Base-by-base conservation (phyloP, 805 yeast genomes). In the Suhomyces sp. region DNA sequence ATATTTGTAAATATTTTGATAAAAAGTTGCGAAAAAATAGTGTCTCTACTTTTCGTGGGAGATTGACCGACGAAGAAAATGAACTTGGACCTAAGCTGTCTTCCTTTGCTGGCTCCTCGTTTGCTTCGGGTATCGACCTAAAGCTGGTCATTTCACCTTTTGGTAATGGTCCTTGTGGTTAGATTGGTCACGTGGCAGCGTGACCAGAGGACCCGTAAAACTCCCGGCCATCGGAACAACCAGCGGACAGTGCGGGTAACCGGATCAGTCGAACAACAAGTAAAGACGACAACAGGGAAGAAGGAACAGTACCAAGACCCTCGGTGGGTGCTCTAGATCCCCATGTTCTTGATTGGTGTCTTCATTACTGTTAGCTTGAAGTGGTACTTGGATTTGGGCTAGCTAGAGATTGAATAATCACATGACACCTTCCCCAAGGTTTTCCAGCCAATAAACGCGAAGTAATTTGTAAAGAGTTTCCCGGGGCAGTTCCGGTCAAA, bases 401-500 rank as follows among this genome's bases (percentile, higher is more conserved):
- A n/a, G 15, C 44, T 22, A 9, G 24, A 9, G 31, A 10, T 23
- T 12, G 12, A 12, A 24, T 42, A 42, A 42, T 42, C 46, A 42
- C 46, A 42, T 42, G 46, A 24, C 46, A 8, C 15, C 31, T 46
- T 46, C 33, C 48, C 48, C 48, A 17, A 10, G 29, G 50, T 38
- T 33, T 38, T 38, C 27, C 31, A 41, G 47, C 55, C 55, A 52
- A 52, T 52, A 41, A 49, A 19, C 41, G 26, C 33, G 23, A n/a
- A 42, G 49, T 46, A 52, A 52, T 52, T 52, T 52, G 55, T 52
- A 48, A 52, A 48, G 47, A 15, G 47, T 8, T 29, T 41, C 55
- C 51, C 52, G 52, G 52, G 50, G 47, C 41, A 44, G 44, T 40
- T 52, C 49, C 55, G 51, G 51, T 44, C 50, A 47, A 47, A 47